A percentile compares a stretch with the other conserved stretches of the same genome.
phyloP scores from a whole-genome alignment of 192 early-diverging fungal genomes.

The Rhizophagus clarus region DNA sequence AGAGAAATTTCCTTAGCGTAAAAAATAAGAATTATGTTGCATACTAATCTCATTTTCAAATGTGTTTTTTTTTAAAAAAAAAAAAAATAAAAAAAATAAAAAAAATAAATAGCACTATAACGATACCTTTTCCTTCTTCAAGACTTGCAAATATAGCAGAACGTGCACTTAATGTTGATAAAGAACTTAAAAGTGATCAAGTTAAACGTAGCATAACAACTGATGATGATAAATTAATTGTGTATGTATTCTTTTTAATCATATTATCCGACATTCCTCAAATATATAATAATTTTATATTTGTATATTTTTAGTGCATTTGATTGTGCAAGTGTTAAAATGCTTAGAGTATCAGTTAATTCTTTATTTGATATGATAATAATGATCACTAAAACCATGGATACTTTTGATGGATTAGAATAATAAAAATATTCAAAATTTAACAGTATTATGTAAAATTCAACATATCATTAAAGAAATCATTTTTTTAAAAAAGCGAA shows the following conservation, averaged over 20 bases:
- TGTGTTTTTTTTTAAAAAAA: not conserved
- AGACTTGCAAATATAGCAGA: conserved; percentile 46
- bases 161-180: conserved; percentile 46
- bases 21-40: no score
- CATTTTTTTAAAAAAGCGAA: no score
- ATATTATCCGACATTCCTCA: not conserved
- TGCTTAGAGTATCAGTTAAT: conserved; percentile 52
- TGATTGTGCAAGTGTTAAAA: conserved; percentile 38
- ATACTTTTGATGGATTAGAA: conserved; percentile 37
- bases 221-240: conserved; percentile 36
- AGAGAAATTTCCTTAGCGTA: no score
- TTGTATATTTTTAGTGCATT: conserved; percentile 37
- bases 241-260: conserved; percentile 36
- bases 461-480: no score
- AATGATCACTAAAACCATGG: conserved; percentile 53
- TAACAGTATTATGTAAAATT: no score
- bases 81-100: no score
- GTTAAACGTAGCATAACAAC: conserved; percentile 37
- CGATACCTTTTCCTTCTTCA: conserved; percentile 41
- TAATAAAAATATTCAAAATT: not conserved
- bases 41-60: no score
- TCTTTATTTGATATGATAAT: conserved; percentile 53
- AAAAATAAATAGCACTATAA: not conserved
- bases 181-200: conserved; percentile 48
- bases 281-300: not conserved